phyloP scores from a whole-genome alignment of 2,329 filamentous ascomycete species.

The Talaromyces sp. region DNA sequence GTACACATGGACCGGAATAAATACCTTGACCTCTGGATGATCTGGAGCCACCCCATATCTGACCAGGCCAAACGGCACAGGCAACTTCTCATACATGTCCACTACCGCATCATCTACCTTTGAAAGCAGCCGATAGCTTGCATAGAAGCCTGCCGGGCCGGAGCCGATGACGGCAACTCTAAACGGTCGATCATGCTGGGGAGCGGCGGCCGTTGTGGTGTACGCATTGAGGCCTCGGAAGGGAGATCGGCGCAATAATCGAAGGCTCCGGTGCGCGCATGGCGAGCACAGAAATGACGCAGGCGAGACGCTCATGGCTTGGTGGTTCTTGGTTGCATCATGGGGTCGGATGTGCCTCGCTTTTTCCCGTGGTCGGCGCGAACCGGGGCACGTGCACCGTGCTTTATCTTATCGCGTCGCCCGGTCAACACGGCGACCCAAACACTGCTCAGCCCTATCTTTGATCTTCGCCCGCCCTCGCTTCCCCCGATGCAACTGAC shows the following conservation, averaged over 20 bases:
- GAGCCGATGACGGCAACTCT: constrained; percentile 88
- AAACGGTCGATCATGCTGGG: constrained; percentile 50
- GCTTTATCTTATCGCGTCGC: constrained; percentile 12
- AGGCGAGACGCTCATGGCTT: background rate
- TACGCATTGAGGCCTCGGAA: background rate
- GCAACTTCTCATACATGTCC: constrained; percentile 95
- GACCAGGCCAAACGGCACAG: constrained; percentile 87
- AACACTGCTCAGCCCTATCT: constrained; percentile 9
- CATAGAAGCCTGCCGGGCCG: constrained; percentile 94
- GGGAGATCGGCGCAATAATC: constrained; percentile 2
- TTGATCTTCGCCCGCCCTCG: background rate
- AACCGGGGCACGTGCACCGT: constrained; percentile 2
- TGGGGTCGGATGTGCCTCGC: background rate
- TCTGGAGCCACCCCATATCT: constrained; percentile 96
- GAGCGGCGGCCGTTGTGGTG: constrained; percentile 24
- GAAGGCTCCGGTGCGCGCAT: constrained; percentile 6
- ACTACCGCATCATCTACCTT: constrained; percentile 68
- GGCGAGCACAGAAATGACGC: constrained; percentile 6
- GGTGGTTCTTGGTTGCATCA: background rate
- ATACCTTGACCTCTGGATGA: constrained; percentile 94
- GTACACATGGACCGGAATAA: background rate
- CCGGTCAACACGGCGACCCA: constrained; percentile 6
- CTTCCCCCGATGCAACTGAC: background rate
- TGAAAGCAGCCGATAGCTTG: constrained; percentile 77
- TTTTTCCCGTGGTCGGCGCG: background rate